Evolutionary conservation across 2,329 filamentous ascomycete genomes (phyloP).

Genomic region (Rhinocladiella similis): DNA sequence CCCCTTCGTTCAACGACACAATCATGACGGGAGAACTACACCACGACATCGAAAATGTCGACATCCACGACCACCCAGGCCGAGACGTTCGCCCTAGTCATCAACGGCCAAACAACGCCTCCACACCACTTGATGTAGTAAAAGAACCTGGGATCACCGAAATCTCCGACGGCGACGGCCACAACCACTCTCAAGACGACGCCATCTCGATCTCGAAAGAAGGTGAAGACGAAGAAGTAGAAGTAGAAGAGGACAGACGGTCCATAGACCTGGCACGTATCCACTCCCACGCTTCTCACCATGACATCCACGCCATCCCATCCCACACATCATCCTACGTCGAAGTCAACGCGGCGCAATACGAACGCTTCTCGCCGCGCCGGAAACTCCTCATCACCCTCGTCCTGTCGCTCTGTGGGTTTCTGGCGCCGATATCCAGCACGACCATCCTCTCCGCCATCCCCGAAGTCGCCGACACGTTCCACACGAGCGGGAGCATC

Average conservation of each 20-base stretch:
- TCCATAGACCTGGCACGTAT: constrained; percentile 31
- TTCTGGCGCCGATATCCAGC: constrained; percentile 72
- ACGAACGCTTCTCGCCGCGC: constrained; percentile 61
- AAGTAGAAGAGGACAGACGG: constrained; percentile 7
- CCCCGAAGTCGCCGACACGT: constrained; percentile 70
- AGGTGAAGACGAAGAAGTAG: no score
- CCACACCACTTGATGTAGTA: constrained; percentile 7
- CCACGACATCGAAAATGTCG: constrained; percentile 17
- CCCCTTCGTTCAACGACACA: neutral
- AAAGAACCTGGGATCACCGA: constrained; percentile 9
- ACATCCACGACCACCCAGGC: constrained; percentile 13
- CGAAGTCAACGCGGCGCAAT: constrained; percentile 55
- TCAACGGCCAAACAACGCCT: constrained; percentile 1
- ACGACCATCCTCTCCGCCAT: constrained; percentile 72
- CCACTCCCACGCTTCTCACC: constrained; percentile 36
- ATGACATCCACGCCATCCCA: constrained; percentile 26
- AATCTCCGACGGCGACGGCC: constrained; percentile 1
- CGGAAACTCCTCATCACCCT: constrained; percentile 68
- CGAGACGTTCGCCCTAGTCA: constrained; percentile 6
- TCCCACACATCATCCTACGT: constrained; percentile 23
- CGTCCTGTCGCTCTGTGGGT: constrained; percentile 72
- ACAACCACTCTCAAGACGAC: no score
- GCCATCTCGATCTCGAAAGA: no score
- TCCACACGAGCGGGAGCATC: constrained; percentile 64
- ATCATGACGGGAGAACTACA: constrained; percentile 27